These are phyloP conservation scores for Coemansia sp. DNA, from an alignment of 192 early-diverging fungal species.

Conservation along the genomic window DNA sequence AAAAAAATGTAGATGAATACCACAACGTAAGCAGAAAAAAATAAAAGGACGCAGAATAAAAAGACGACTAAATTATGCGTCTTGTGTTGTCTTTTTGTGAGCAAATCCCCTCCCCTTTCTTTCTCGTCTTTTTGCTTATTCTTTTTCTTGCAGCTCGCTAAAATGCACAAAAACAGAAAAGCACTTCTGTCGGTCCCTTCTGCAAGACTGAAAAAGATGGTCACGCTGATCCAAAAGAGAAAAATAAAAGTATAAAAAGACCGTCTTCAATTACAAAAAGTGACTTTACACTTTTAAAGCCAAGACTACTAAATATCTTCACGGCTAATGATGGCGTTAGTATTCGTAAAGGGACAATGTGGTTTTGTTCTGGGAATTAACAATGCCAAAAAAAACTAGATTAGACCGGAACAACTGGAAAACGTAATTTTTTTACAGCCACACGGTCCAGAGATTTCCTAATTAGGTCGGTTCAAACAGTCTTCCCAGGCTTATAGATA, in stretches of 20 bases:
- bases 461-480: background rate
- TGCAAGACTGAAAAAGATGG: background rate
- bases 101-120: conserved; percentile 7
- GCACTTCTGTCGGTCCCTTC: conserved; percentile 1
- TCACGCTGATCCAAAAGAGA: conserved; percentile 1
- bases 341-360: background rate
- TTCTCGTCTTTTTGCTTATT: background rate
- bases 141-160: background rate
- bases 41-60: conserved; percentile 5
- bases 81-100: conserved; percentile 1
- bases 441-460: background rate
- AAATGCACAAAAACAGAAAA: conserved; percentile 6
- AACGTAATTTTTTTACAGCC: background rate
- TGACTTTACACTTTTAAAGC: background rate
- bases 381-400: conserved; percentile 7
- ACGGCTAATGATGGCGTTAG: background rate
- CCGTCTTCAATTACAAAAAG: background rate
- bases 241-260: background rate
- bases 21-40: background rate
- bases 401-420: background rate
- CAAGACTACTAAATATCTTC: background rate
- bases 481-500: background rate
- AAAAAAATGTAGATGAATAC: background rate
- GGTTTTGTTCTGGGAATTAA: background rate
- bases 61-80: background rate